These are phyloP conservation scores for Pharnaceum exiguum DNA, from an alignment of 148 eudicot species.

Conservation along the genomic window DNA sequence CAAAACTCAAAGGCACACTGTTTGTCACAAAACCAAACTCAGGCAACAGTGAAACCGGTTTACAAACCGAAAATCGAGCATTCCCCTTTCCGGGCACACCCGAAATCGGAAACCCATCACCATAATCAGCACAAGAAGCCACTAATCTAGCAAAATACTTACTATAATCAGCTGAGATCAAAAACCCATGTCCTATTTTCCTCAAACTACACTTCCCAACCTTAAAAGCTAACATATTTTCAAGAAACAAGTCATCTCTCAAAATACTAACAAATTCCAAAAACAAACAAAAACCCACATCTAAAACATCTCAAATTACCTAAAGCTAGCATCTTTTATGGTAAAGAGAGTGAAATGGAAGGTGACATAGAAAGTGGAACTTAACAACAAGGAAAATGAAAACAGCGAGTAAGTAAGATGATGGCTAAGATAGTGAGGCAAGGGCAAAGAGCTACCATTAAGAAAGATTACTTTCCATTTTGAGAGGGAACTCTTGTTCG, in stretches of 20 bases:
- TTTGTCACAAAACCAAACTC: conserved; percentile 2
- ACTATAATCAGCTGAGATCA: not conserved
- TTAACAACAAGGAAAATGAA: conserved; percentile 48
- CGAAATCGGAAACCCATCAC: conserved; percentile 9
- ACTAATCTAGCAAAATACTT: conserved; percentile 4
- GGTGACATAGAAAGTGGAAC: conserved; percentile 15
- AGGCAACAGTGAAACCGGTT: not conserved
- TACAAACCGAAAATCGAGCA: not conserved
- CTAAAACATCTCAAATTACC: too few relatives aligned
- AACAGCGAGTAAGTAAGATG: conserved; percentile 39
- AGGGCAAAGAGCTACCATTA: conserved; percentile 65
- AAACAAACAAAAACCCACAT: too few relatives aligned
- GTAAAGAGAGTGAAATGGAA: conserved; percentile 26
- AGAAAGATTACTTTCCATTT: conserved; percentile 13
- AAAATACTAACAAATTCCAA: too few relatives aligned
- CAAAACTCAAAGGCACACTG: conserved; percentile 6
- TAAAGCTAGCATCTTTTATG: conserved; percentile 50
- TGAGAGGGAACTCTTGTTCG: conserved; percentile 15
- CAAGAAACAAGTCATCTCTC: too few relatives aligned
- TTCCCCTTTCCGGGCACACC: not conserved
- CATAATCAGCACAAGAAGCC: not conserved
- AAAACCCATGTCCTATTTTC: conserved; percentile 18
- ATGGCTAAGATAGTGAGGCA: conserved; percentile 52
- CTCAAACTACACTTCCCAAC: too few relatives aligned
- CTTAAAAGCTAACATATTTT: too few relatives aligned